phyloP scores from a whole-genome alignment of 2,329 filamentous ascomycete species.

The Tetracladium maxilliforme region DNA sequence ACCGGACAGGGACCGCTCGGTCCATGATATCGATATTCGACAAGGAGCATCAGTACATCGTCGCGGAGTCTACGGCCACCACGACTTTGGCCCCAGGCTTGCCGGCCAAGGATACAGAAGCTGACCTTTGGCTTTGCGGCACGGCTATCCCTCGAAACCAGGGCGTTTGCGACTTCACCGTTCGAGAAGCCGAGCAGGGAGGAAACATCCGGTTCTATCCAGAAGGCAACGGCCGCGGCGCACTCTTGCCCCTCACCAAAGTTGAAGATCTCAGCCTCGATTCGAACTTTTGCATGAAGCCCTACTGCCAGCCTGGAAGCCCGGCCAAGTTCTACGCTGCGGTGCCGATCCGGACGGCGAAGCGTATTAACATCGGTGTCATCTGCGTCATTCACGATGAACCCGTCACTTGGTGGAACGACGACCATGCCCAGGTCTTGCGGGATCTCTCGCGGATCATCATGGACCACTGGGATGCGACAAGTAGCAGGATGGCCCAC shows the following conservation, averaged over 20 bases:
- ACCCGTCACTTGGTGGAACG: too few relatives aligned
- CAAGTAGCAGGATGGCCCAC: slow-evolving; percentile 32
- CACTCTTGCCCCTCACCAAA: slow-evolving; percentile 1
- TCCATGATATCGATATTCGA: slow-evolving; percentile 2
- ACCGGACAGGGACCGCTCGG: slow-evolving; percentile 1
- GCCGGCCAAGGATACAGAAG: background rate
- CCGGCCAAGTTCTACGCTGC: slow-evolving; percentile 11
- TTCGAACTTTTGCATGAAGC: slow-evolving; percentile 1
- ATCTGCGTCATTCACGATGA: slow-evolving; percentile 12
- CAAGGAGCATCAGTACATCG: background rate
- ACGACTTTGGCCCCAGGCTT: slow-evolving; percentile 1
- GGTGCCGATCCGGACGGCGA: slow-evolving; percentile 10
- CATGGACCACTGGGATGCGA: slow-evolving; percentile 46
- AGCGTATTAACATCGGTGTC: slow-evolving; percentile 11
- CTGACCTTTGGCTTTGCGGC: slow-evolving; percentile 1
- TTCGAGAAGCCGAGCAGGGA: too few relatives aligned
- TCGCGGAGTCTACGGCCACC: background rate
- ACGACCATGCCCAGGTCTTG: too few relatives aligned
- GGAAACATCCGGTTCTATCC: background rate
- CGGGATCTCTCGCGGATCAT: slow-evolving; percentile 38
- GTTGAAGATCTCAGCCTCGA: slow-evolving; percentile 1
- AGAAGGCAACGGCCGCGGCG: background rate
- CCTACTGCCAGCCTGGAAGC: slow-evolving; percentile 1
- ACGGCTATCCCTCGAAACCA: slow-evolving; percentile 1
- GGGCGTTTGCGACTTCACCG: slow-evolving; percentile 1